phyloP scores from a whole-genome alignment of 306 rosid genomes.

The Rosa chinensis region DNA sequence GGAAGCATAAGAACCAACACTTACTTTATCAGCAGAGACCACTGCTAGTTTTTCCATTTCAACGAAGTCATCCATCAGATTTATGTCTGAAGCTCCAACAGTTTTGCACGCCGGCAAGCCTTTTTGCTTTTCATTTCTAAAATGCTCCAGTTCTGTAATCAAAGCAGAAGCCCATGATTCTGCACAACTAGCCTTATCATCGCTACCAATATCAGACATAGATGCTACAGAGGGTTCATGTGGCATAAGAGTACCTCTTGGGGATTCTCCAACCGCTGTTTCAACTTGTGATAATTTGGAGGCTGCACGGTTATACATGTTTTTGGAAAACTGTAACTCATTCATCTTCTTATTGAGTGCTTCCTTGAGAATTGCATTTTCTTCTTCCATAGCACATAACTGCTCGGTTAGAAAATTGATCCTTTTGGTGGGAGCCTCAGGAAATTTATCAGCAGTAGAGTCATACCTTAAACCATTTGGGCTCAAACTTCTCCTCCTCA shows the following conservation, averaged over 20 bases:
- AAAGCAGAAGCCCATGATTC: slow-evolving; percentile 79
- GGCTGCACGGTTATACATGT: slow-evolving; percentile 60
- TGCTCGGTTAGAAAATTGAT: slow-evolving; percentile 51
- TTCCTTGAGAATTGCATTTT: slow-evolving; percentile 64
- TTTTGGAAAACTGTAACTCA: slow-evolving; percentile 72
- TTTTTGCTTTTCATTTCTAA: slow-evolving; percentile 54
- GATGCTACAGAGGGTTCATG: slow-evolving; percentile 56
- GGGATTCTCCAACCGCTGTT: slow-evolving; percentile 39
- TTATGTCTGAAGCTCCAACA: slow-evolving; percentile 64
- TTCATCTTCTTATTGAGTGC: slow-evolving; percentile 58
- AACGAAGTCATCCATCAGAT: slow-evolving; percentile 86
- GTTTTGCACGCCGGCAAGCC: slow-evolving; percentile 40
- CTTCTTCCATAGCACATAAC: slow-evolving; percentile 69
- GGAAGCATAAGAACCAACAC: slow-evolving; percentile 39
- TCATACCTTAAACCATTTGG: slow-evolving; percentile 43
- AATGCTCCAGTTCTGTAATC: slow-evolving; percentile 73
- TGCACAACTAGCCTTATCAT: slow-evolving; percentile 78
- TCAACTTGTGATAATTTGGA: slow-evolving; percentile 57
- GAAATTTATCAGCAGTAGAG: slow-evolving; percentile 49
- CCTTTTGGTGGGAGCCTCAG: slow-evolving; percentile 46
- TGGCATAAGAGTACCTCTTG: slow-evolving; percentile 43
- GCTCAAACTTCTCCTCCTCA: slow-evolving; percentile 51
- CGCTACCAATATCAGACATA: slow-evolving; percentile 71
- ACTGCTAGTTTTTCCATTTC: slow-evolving; percentile 94
- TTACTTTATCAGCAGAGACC: slow-evolving; percentile 52